A percentile compares a stretch with the other conserved stretches of the same genome.
Conservation (phyloP, 2,329 filamentous ascomycete genomes). For the Coniochaeta prunicola region DNA sequence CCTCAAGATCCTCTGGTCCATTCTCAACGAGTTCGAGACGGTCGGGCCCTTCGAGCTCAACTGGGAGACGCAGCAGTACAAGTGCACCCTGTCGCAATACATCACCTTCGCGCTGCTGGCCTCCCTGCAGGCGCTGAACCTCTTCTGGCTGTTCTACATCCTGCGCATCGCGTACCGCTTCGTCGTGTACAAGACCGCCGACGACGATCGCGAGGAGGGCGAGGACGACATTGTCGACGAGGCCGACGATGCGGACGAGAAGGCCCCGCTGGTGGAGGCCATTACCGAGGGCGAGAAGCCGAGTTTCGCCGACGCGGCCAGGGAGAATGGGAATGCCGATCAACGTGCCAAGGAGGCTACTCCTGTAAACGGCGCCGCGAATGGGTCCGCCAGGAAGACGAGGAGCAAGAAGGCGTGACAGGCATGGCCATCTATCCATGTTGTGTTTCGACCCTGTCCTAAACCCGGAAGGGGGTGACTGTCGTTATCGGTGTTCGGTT, state of each 20-base stretch:
- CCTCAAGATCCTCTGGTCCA: constrained; percentile 66
- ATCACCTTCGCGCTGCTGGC: constrained; percentile 61
- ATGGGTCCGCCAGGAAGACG: neutral
- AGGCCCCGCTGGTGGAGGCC: neutral
- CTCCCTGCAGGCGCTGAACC: constrained; percentile 64
- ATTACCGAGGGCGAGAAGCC: neutral
- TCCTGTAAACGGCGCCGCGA: neutral
- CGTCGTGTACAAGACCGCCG: constrained; percentile 49
- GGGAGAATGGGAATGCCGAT: constrained; percentile 12
- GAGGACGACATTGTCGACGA: constrained; percentile 36
- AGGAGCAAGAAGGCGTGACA: neutral
- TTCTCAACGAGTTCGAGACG: constrained; percentile 68
- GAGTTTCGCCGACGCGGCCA: neutral
- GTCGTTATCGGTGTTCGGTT: neutral
- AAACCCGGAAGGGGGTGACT: neutral
- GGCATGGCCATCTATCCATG: neutral
- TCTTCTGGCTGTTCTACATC: constrained; percentile 79
- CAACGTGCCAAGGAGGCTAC: neutral
- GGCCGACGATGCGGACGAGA: constrained; percentile 3
- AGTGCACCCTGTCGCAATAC: constrained; percentile 61
- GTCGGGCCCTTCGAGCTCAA: constrained; percentile 69
- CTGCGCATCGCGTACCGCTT: constrained; percentile 68
- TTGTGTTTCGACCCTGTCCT: neutral
- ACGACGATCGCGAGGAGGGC: constrained; percentile 66
- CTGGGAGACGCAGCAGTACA: constrained; percentile 72